Evolutionary conservation across 768 basidiomycete species (phyloP).

Genomic region (Leucosporidium scottii): DNA sequence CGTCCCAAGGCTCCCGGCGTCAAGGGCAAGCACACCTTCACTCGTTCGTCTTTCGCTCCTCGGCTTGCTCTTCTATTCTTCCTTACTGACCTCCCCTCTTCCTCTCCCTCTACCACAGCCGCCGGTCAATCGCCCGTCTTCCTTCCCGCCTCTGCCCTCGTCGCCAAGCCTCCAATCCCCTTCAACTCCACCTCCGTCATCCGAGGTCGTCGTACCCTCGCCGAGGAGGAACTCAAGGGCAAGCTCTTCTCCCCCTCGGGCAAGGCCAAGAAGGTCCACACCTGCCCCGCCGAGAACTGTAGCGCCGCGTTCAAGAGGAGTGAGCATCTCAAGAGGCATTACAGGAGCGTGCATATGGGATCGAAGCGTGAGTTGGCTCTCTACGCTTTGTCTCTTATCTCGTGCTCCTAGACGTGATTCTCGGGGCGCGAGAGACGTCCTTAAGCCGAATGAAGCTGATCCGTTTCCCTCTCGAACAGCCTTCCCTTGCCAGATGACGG

Average conservation of each 20-base stretch:
- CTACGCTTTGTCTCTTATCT: no score
- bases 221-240: not conserved
- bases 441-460: not conserved
- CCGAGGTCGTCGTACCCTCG: conserved; percentile 15
- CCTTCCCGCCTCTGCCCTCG: conserved; percentile 16
- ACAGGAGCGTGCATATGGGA: conserved; percentile 79
- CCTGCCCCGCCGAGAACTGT: conserved; percentile 46
- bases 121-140: not conserved
- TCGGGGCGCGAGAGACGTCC: conserved; percentile 5
- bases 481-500: conserved; percentile 59
- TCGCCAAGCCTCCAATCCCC: conserved; percentile 18
- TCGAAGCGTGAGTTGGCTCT: conserved; percentile 70
- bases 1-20: not conserved
- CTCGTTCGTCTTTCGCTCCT: not conserved
- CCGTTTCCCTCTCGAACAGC: conserved; percentile 45
- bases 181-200: conserved; percentile 22
- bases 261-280: conserved; percentile 21
- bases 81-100: not conserved
- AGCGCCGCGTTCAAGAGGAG: conserved; percentile 81
- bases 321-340: conserved; percentile 84
- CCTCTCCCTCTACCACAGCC: not conserved
- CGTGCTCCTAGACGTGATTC: no score
- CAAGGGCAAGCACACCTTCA: not conserved
- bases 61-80: not conserved
- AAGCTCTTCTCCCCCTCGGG: not conserved